Evolutionary conservation across 495 filamentous ascomycete genomes (phyloP), one percentile per base, ranked within the genome.

Genomic region (Xeromyces bisporus): DNA sequence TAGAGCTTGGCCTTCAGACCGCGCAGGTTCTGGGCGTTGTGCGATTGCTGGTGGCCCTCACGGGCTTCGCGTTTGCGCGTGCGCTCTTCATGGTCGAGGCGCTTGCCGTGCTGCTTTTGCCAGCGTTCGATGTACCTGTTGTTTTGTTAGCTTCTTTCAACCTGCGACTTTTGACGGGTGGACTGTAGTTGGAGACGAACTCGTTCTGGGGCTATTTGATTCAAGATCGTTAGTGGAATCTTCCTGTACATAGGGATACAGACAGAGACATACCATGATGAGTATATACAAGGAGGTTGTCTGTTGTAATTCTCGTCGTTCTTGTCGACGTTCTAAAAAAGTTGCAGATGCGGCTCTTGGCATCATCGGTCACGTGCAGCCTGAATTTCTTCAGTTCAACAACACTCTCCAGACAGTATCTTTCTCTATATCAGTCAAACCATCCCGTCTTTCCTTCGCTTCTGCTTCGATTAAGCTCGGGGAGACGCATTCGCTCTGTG

Each of bases 1-100:
- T 92, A 80, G 47, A 93, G 67, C 66, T 99, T 99, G 45, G 89
- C 89, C 38, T 83, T 66, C 43, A 94, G 69, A 39, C 91, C 89
- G 37, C 75, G 74, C 43, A 94, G 69, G 52, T 85, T 92, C 61
- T 94, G 86, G 10, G 89, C 81, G 57, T 93, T 71, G 42, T 85
- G 62, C 28, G 80, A 86, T 32, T 67, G 66, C 59, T 81, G 75
- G 64, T 96, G 85, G 31, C 69, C 69, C 58, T 93, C 81, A 55
- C 91, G 76, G 32, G 89, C 89, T 32, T 71, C 58, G 42, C 75
- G 75, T 66, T 97, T 97, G 46, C 89, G 80, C 35, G 58, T 58
- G 23, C 85, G 79, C 62, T 96, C 89, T 47, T 96, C 89, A 55
- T 92, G 71, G 51, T 96, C 86, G 53, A 89, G 64, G 3, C 75